Evolutionary conservation across 495 filamentous ascomycete genomes (phyloP).

Genomic region (Podospora pseudocomata): DNA sequence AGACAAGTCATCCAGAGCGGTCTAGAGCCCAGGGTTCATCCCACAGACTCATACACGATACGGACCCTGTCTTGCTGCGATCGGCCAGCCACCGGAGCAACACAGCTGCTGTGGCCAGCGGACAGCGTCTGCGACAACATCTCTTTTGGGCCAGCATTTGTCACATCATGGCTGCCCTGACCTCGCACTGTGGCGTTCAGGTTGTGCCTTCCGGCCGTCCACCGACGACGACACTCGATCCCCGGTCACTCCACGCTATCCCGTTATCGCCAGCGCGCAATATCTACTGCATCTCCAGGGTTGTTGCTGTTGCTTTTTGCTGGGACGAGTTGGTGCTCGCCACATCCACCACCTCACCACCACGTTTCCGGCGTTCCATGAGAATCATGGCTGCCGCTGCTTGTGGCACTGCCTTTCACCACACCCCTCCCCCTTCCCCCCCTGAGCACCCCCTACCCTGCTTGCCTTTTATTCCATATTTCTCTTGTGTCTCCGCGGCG

Average conservation of each 20-base stretch:
- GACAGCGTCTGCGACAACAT: background rate
- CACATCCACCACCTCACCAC: background rate
- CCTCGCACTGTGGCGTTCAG: slow-evolving; percentile 4
- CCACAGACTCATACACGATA: background rate
- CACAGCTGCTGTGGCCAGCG: slow-evolving; percentile 2
- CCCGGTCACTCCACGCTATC: background rate
- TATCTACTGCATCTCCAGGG: background rate
- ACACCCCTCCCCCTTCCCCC: background rate
- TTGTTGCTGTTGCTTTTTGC: slow-evolving; percentile 5
- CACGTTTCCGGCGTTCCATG: background rate
- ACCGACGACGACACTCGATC: background rate
- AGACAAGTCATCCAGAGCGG: slow-evolving; percentile 1
- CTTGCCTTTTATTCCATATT: slow-evolving; percentile 5
- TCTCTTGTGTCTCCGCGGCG: background rate
- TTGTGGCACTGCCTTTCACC: background rate
- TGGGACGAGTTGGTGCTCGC: background rate
- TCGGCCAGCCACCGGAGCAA: background rate
- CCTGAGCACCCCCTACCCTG: background rate
- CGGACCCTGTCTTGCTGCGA: background rate
- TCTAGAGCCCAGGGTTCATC: slow-evolving; percentile 7
- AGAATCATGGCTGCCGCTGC: slow-evolving; percentile 7
- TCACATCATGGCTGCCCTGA: background rate
- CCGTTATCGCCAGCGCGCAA: background rate
- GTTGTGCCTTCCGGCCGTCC: background rate
- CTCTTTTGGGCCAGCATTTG: slow-evolving; percentile 1